Evolutionary conservation across 2,329 filamentous ascomycete species (phyloP).

Genomic region (Sphaerostilbella broomeana): DNA sequence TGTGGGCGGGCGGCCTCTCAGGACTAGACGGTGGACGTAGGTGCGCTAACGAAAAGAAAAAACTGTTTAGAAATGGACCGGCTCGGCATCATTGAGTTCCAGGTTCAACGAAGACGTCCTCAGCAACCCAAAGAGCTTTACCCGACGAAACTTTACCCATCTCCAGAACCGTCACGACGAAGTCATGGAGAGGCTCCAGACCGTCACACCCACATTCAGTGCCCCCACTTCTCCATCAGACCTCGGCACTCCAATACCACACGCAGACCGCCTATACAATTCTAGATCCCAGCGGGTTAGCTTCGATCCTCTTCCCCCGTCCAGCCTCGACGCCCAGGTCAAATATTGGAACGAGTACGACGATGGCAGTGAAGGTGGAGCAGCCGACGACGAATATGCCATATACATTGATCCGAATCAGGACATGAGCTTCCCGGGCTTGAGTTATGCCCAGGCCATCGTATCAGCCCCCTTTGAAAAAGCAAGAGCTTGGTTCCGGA

Average conservation of each 20-base stretch:
- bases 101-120: slow-evolving; percentile 64
- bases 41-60: too few relatives aligned
- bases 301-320: slow-evolving; percentile 28
- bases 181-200: slow-evolving; percentile 40
- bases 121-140: slow-evolving; percentile 63
- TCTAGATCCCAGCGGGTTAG: slow-evolving; percentile 15
- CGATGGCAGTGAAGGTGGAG: slow-evolving; percentile 63
- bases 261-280: slow-evolving; percentile 1
- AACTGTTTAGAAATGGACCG: slow-evolving; percentile 89
- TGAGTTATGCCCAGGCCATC: slow-evolving; percentile 51
- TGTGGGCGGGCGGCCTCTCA: slow-evolving; percentile 13
- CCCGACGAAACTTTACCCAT: slow-evolving; percentile 55
- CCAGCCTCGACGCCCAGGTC: slow-evolving; percentile 24
- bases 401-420: slow-evolving; percentile 70
- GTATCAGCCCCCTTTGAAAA: slow-evolving; percentile 44
- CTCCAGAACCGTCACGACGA: slow-evolving; percentile 46
- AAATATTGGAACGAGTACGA: slow-evolving; percentile 87
- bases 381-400: slow-evolving; percentile 56
- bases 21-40: too few relatives aligned
- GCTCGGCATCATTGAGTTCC: slow-evolving; percentile 56
- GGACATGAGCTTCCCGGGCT: slow-evolving; percentile 52
- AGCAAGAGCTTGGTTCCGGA: slow-evolving; percentile 44
- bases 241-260: slow-evolving; percentile 19
- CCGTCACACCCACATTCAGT: slow-evolving; percentile 36
- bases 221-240: slow-evolving; percentile 34